A percentile compares a stretch with the other conserved stretches of the same genome.
phyloP scores from a whole-genome alignment of 2,329 filamentous ascomycete species.

The Chrysoporthe deuterocubensis region DNA sequence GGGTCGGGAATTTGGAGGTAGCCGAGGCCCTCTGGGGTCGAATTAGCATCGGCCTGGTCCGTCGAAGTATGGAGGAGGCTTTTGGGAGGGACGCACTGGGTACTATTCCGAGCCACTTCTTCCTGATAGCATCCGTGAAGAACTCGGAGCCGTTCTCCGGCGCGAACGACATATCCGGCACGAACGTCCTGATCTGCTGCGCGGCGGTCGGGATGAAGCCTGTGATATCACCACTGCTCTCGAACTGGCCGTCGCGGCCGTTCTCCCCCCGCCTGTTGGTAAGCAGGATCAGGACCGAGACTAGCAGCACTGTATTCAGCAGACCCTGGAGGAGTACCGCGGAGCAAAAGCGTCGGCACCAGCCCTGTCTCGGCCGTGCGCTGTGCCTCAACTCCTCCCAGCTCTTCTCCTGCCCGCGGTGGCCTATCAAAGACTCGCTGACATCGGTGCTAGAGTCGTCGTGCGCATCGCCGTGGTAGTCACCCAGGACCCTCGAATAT shows the following conservation, averaged over 20 bases:
- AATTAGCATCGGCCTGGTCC: not conserved
- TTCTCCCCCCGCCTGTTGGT: slow-evolving; percentile 37
- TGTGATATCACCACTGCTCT: slow-evolving; percentile 42
- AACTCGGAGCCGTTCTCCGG: slow-evolving; percentile 46
- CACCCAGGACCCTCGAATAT: slow-evolving; percentile 1
- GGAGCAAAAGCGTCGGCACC: slow-evolving; percentile 32
- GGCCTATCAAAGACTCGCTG: slow-evolving; percentile 34
- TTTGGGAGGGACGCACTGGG: slow-evolving; percentile 37
- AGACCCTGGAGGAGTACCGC: slow-evolving; percentile 33
- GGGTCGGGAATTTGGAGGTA: slow-evolving; percentile 44
- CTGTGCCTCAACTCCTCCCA: slow-evolving; percentile 32
- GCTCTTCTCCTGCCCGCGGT: slow-evolving; percentile 35
- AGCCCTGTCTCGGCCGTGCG: slow-evolving; percentile 24
- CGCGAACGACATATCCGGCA: slow-evolving; percentile 42
- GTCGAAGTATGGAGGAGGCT: not conserved
- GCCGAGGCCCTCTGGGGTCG: slow-evolving; percentile 42
- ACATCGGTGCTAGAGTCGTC: slow-evolving; percentile 36
- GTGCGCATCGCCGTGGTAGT: slow-evolving; percentile 30
- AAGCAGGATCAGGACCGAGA: slow-evolving; percentile 42
- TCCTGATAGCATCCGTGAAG: slow-evolving; percentile 39
- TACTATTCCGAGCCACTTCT: slow-evolving; percentile 45
- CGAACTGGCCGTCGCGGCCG: slow-evolving; percentile 33
- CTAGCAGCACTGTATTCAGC: slow-evolving; percentile 41
- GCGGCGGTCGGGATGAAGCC: slow-evolving; percentile 36
- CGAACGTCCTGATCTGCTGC: slow-evolving; percentile 45